A percentile compares a stretch with the other conserved stretches of the same genome.
Evolutionary conservation across 2,329 filamentous ascomycete species (phyloP).

Genomic region (Colletotrichum eleusines): DNA sequence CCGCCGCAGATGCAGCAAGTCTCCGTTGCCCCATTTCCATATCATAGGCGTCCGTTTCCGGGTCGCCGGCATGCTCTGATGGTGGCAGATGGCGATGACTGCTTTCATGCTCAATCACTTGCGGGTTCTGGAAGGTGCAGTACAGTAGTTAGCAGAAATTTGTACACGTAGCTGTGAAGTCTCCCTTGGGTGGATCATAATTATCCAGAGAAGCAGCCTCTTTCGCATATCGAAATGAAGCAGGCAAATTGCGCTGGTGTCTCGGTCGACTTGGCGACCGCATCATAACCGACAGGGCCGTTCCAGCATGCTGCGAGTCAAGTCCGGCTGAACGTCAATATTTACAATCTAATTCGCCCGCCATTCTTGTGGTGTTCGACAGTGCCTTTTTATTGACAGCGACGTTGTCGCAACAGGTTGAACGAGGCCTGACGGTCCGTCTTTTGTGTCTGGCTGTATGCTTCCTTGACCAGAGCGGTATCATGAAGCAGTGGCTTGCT

Average conservation of each 20-base stretch:
- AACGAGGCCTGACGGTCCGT: neutral
- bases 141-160: neutral
- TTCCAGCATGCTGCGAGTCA: conserved; percentile 8
- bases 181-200: conserved; percentile 8
- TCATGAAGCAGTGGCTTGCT: conserved; percentile 21
- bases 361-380: conserved; percentile 10
- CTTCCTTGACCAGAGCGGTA: neutral
- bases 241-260: conserved; percentile 28
- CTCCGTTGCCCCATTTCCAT: conserved; percentile 12
- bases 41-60: conserved; percentile 3
- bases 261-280: conserved; percentile 13
- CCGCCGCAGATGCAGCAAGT: conserved; percentile 31
- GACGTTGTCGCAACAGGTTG: neutral
- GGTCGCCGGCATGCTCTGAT: neutral
- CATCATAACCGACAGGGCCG: conserved; percentile 16
- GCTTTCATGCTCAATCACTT: neutral
- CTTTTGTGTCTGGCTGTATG: neutral
- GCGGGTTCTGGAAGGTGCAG: neutral
- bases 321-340: neutral
- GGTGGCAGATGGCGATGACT: neutral
- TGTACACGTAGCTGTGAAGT: neutral
- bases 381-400: conserved; percentile 1
- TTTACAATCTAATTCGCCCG: neutral
- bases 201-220: neutral
- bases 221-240: conserved; percentile 15